Evolutionary conservation across 768 basidiomycete species (phyloP), one percentile per base, ranked within the genome.

Genomic region (Leccinum truebloodii): DNA sequence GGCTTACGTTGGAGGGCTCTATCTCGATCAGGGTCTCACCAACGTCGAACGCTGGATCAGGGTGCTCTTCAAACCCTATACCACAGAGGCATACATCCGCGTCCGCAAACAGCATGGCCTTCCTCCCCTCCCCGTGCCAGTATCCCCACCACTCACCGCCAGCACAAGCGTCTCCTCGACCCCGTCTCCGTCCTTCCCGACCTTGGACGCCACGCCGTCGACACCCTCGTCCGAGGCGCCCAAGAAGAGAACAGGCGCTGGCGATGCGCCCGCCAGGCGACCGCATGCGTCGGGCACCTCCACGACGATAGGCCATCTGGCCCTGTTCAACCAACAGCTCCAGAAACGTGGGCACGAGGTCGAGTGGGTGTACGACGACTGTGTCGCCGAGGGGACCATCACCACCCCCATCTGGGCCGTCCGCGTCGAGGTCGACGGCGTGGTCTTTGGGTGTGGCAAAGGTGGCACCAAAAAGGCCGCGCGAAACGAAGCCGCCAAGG

Each of bases 391-490:
- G 55, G 81, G 80, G 24, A 83, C 80, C 34, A 82, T 79, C 67
- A 82, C 86, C n/a, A 92, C 90, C 24, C 89, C 91, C 3, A 82
- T 90, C 62, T 93, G 91, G 91, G 78, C 75, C 54, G 90, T 85
- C 52, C 83, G 77, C 61, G 87, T 86, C 41, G 71, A 86, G 50
- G 83, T 92, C 53, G 81, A 86, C 50, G 85, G 85, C 3, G 77
- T 83, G 57, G 75, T 80, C 52, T 80, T 81, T 74, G 90, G 89
- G 5, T 69, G 70, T 13, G 91, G 91, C 1, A 79, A 76, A 57
- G 91, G 89, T 10, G 83, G 81, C 63, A 92, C 89, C 46, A 94
- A 93, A 81, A 90, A 87, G 71, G 81, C 83, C 1, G 91, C 91
- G 1, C 80, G 87, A 69, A 91, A 92, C 67, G 90, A 90, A 69